phyloP scores from a whole-genome alignment of 1,284 basidiomycete genomes.

The Cutaneotrichosporon spelunceum region DNA sequence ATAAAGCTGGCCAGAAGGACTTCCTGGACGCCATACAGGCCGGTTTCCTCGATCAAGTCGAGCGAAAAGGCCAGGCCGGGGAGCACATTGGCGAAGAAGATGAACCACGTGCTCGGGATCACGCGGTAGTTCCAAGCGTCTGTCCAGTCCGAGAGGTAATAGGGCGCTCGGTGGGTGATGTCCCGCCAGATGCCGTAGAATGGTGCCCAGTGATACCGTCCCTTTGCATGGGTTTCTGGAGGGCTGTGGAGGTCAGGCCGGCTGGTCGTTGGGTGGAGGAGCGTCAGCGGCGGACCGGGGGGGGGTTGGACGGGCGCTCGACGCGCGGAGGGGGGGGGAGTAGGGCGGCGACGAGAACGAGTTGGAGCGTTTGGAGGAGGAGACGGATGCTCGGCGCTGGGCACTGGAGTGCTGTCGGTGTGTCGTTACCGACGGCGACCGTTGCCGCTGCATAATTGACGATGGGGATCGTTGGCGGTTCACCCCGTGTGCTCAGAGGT shows the following conservation, averaged over 20 bases:
- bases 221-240: neutral
- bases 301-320: conserved; percentile 35
- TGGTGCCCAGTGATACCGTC: conserved; percentile 16
- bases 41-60: conserved; percentile 84
- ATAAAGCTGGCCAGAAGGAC: conserved; percentile 66
- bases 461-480: neutral
- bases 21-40: conserved; percentile 86
- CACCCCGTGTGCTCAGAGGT: no score
- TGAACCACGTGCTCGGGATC: conserved; percentile 44
- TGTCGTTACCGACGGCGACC: no score
- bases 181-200: conserved; percentile 68
- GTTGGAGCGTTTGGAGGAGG: neutral
- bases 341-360: conserved; percentile 9
- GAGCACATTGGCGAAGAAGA: conserved; percentile 59
- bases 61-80: conserved; percentile 90
- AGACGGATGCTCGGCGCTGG: no score
- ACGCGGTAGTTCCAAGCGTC: conserved; percentile 82
- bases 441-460: no score
- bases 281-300: conserved; percentile 43
- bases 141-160: conserved; percentile 78
- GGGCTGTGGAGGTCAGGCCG: neutral
- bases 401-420: no score
- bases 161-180: conserved; percentile 71
- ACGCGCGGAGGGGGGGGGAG: conserved; percentile 13
- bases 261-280: conserved; percentile 31